Evolutionary conservation across 345 rosid genomes (phyloP), one percentile per base, ranked within the genome.

Genomic region (Geranium brycei): DNA sequence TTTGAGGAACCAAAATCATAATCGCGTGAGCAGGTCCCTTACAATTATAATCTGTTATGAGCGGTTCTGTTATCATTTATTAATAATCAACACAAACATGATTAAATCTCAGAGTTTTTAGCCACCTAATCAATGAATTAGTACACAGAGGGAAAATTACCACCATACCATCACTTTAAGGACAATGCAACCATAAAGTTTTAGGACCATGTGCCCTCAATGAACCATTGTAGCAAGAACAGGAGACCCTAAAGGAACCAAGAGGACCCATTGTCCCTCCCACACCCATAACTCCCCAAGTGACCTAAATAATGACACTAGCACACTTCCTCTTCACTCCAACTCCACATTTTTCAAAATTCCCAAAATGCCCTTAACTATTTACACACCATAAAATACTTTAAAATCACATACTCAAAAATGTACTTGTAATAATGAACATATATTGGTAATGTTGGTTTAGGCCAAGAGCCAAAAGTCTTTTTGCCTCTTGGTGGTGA

Each of bases 401-500:
- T 13, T 23, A 23, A 47, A 7, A 47, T 47, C 53, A 47, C 53
- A 47, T 6, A 47, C 53, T 47, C 53, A 47, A 47, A 47, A 2
- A 3, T 8, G 53, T 47, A 47, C 53, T 47, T 7, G 11, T 13
- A 13, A 47, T 13, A 13, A 47, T 47, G 7, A 47, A 47, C 53
- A 47, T 47, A 7, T 8, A 6, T 47, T 13, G 3, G 13, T 47
- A 47, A 47, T 47, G 3, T 10, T 47, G 15, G 15, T 47, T 71
- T 65, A 90, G 57, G 98, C 98, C 51, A 92, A 73, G 66, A 92
- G 95, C 98, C 98, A 89, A 79, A 92, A 92, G 75, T 92, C 98
- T 75, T 80, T 92, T 68, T 89, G 98, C 35, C 93, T 88, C 63
- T 87, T 92, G 14, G 98, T 92, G 72, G 95, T 92, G 71, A 92